These are phyloP conservation scores for Violaceomyces palustris DNA, from an alignment of 1,284 basidiomycete species.

Conservation along the genomic window DNA sequence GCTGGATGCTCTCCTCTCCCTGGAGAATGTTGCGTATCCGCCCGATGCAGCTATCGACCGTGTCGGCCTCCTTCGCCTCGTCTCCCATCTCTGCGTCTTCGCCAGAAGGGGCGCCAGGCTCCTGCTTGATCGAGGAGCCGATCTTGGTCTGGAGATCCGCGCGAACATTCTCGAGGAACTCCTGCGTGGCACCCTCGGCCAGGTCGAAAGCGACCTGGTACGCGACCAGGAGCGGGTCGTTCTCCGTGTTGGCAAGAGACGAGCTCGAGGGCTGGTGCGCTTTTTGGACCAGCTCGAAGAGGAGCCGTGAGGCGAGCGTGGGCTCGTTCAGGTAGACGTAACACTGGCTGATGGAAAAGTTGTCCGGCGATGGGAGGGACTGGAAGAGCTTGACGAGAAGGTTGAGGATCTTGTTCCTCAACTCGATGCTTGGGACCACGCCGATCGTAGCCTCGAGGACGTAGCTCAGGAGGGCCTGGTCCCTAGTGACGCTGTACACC, in stretches of 20 bases:
- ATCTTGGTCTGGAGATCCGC: constrained; percentile 23
- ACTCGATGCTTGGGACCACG: constrained; percentile 37
- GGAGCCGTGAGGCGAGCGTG: constrained; percentile 36
- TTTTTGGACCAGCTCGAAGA: constrained; percentile 40
- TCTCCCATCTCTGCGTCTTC: constrained; percentile 32
- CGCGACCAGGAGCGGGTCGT: constrained; percentile 45
- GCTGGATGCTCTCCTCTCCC: constrained; percentile 50
- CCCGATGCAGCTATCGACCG: constrained; percentile 24
- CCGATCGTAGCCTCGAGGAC: constrained; percentile 49
- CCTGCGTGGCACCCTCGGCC: constrained; percentile 52
- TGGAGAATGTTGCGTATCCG: constrained; percentile 45
- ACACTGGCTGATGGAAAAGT: constrained; percentile 52
- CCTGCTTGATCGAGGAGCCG: constrained; percentile 7
- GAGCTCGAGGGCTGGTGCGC: constrained; percentile 38
- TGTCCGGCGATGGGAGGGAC: constrained; percentile 42
- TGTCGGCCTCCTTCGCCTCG: constrained; percentile 6
- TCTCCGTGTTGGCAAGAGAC: constrained; percentile 35
- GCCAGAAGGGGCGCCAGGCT: constrained; percentile 9
- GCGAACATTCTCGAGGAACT: constrained; percentile 49
- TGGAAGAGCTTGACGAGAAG: constrained; percentile 52
- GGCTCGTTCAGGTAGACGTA: constrained; percentile 52
- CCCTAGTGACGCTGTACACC: constrained; percentile 43
- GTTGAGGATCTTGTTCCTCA: constrained; percentile 43
- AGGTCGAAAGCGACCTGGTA: constrained; percentile 52
- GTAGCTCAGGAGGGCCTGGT: constrained; percentile 45